Conservation (phyloP, 768 basidiomycete genomes). For the Psilocybe cyanescens region DNA sequence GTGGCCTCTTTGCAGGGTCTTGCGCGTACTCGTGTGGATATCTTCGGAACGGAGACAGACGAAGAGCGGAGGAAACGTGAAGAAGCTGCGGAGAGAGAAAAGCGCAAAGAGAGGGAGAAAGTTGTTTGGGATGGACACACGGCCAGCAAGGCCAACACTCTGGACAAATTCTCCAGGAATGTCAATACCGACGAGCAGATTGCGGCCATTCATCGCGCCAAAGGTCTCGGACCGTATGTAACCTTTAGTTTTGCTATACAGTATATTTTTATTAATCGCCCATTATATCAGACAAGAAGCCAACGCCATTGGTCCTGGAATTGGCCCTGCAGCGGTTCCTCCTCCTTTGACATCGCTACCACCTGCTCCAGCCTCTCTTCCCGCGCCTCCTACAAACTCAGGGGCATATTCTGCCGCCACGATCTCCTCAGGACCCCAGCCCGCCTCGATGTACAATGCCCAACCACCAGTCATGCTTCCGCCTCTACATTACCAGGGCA, state of each 20-base stretch:
- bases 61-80: slow-evolving; percentile 87
- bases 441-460: slow-evolving; percentile 67
- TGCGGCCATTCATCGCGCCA: slow-evolving; percentile 91
- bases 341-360: slow-evolving; percentile 68
- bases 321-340: slow-evolving; percentile 79
- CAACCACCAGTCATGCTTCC: slow-evolving; percentile 81
- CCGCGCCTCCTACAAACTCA: slow-evolving; percentile 64
- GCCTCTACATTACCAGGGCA: slow-evolving; percentile 83
- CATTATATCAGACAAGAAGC: slow-evolving; percentile 59
- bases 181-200: slow-evolving; percentile 99
- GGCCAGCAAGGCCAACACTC: slow-evolving; percentile 86
- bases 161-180: slow-evolving; percentile 91
- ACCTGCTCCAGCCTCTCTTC: slow-evolving; percentile 72
- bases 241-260: slow-evolving; percentile 12
- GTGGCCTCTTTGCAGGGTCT: slow-evolving; percentile 91
- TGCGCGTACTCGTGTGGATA: slow-evolving; percentile 94
- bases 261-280: slow-evolving; percentile 13
- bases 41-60: slow-evolving; percentile 94
- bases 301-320: slow-evolving; percentile 85
- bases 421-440: slow-evolving; percentile 90
- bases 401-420: slow-evolving; percentile 80
- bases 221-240: slow-evolving; percentile 86
- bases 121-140: slow-evolving; percentile 99
- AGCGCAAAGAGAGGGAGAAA: slow-evolving; percentile 88
- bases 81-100: slow-evolving; percentile 83